phyloP scores from a whole-genome alignment of 2,329 filamentous ascomycete genomes.

The Teratosphaeria gauchensis region DNA sequence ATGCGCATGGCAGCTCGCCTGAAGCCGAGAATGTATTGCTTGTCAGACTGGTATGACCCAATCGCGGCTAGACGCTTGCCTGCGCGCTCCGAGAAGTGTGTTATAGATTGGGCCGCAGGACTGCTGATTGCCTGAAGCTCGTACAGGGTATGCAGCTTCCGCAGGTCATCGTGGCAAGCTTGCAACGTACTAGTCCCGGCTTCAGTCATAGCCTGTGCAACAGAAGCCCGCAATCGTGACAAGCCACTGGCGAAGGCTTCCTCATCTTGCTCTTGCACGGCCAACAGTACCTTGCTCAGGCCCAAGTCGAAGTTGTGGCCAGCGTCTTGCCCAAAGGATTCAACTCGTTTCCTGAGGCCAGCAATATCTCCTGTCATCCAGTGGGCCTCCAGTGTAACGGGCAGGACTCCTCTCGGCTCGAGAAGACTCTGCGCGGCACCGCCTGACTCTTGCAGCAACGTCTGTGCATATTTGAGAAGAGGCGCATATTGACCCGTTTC shows the following conservation, averaged over 20 bases:
- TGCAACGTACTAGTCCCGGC: slow-evolving; percentile 73
- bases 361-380: slow-evolving; percentile 84
- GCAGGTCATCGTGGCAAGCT: slow-evolving; percentile 71
- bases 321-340: slow-evolving; percentile 19
- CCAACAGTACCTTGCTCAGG: slow-evolving; percentile 58
- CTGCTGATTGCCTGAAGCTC: slow-evolving; percentile 72
- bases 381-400: slow-evolving; percentile 81
- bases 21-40: slow-evolving; percentile 83
- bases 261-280: slow-evolving; percentile 42
- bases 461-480: slow-evolving; percentile 76
- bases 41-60: slow-evolving; percentile 82
- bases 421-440: neutral
- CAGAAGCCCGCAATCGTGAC: slow-evolving; percentile 54
- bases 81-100: slow-evolving; percentile 16
- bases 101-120: slow-evolving; percentile 7
- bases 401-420: slow-evolving; percentile 47
- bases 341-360: slow-evolving; percentile 55
- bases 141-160: slow-evolving; percentile 77
- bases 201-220: slow-evolving; percentile 64
- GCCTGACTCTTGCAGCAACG: slow-evolving; percentile 41
- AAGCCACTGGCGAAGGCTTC: slow-evolving; percentile 50
- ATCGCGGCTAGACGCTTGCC: slow-evolving; percentile 71
- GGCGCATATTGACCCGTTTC: slow-evolving; percentile 77
- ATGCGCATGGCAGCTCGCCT: slow-evolving; percentile 68
- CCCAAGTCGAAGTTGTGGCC: slow-evolving; percentile 71